These are phyloP conservation scores for Monosporascus sp. DNA, from an alignment of 2,329 filamentous ascomycete species.

Conservation along the genomic window DNA sequence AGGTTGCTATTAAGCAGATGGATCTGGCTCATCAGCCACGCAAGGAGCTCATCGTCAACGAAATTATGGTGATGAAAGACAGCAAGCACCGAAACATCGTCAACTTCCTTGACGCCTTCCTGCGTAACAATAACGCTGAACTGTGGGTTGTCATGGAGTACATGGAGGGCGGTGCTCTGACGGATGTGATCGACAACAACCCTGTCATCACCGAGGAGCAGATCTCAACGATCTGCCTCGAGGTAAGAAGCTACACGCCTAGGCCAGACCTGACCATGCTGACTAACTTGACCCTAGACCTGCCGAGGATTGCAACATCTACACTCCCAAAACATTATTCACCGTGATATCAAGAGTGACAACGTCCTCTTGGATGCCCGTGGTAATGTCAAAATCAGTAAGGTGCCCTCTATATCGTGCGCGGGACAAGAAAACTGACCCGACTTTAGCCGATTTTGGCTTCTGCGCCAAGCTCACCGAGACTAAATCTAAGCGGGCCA, in stretches of 20 bases:
- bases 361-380: constrained; percentile 92
- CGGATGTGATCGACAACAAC: constrained; percentile 98
- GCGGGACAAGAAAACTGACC: constrained; percentile 27
- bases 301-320: constrained; percentile 93
- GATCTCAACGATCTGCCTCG: constrained; percentile 93
- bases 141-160: constrained; percentile 99
- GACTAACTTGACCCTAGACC: constrained; percentile 54
- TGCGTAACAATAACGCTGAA: constrained; percentile 90
- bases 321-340: constrained; percentile 94
- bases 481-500: constrained; percentile 92
- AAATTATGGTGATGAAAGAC: constrained; percentile 99
- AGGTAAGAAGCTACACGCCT: constrained; percentile 55
- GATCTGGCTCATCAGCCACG: constrained; percentile 94
- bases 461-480: constrained; percentile 99
- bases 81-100: constrained; percentile 98
- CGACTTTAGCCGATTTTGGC: constrained; percentile 81
- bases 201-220: constrained; percentile 90
- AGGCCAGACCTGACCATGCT: too few relatives aligned
- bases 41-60: constrained; percentile 98
- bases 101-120: constrained; percentile 95
- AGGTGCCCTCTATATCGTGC: constrained; percentile 27
- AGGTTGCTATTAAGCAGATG: constrained; percentile 99
- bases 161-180: constrained; percentile 97
- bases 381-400: constrained; percentile 97
- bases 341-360: constrained; percentile 98